phyloP scores from a whole-genome alignment of 768 basidiomycete genomes.

The Cyclocybe aegerita region DNA sequence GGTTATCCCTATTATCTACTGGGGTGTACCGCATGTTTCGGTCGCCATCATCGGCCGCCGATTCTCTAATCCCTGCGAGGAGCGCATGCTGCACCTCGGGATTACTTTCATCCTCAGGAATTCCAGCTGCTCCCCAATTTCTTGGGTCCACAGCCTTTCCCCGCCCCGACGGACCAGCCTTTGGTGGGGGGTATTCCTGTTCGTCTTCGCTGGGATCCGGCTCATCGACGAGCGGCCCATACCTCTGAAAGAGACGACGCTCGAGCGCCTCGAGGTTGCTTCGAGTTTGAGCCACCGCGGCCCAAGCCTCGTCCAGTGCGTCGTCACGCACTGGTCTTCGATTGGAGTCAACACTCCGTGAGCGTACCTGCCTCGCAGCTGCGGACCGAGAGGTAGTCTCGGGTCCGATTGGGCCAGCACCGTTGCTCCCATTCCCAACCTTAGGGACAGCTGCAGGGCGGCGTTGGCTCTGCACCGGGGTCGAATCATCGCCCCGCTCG shows the following conservation, averaged over 20 bases:
- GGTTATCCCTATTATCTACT: background rate
- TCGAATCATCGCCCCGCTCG: too few relatives aligned
- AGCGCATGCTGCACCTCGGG: background rate
- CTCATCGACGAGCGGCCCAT: background rate
- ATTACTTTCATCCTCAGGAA: constrained; percentile 1
- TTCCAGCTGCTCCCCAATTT: background rate
- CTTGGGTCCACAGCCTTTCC: constrained; percentile 3
- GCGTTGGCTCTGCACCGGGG: too few relatives aligned
- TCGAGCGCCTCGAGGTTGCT: background rate
- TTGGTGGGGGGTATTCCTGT: too few relatives aligned
- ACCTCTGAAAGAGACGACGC: background rate
- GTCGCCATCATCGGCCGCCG: background rate
- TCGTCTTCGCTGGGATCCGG: background rate
- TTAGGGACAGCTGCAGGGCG: too few relatives aligned
- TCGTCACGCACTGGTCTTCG: background rate
- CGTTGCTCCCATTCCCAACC: background rate
- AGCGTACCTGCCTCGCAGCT: background rate
- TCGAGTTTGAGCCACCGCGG: background rate
- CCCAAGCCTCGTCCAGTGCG: constrained; percentile 1
- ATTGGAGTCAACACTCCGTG: background rate
- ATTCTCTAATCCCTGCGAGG: background rate
- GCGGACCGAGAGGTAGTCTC: background rate
- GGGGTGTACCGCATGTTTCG: background rate
- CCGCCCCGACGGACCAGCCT: background rate
- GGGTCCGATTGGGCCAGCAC: background rate